phyloP scores from a whole-genome alignment of 2,329 filamentous ascomycete genomes.

The Fusarium sulawesiense region DNA sequence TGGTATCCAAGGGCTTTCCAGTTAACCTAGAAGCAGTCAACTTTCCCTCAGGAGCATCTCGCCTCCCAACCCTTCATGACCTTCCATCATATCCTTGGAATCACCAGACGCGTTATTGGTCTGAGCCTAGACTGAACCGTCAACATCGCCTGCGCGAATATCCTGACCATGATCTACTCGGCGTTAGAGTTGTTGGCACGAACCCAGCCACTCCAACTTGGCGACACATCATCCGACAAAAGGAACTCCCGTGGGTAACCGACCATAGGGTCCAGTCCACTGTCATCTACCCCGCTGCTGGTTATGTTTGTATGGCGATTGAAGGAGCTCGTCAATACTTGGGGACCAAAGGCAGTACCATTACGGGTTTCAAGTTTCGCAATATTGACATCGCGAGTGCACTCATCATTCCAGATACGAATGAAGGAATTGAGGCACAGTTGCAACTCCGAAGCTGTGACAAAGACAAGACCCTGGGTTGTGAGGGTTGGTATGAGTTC shows the following conservation, averaged over 20 bases:
- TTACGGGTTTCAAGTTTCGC: too few species aligned
- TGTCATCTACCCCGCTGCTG: not conserved
- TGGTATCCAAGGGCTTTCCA: not conserved
- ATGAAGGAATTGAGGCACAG: too few species aligned
- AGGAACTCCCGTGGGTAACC: not conserved
- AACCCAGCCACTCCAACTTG: not conserved
- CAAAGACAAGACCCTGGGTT: too few species aligned
- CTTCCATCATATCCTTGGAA: not conserved
- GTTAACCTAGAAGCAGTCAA: not conserved
- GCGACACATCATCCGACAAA: not conserved
- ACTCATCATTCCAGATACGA: too few species aligned
- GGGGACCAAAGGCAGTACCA: too few species aligned
- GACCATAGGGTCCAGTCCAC: not conserved
- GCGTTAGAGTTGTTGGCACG: not conserved
- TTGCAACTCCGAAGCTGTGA: too few species aligned
- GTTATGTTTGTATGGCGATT: not conserved
- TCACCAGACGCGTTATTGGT: not conserved
- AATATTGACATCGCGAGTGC: too few species aligned
- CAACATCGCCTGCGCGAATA: not conserved
- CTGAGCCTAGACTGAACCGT: not conserved
- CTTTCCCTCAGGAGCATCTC: not conserved
- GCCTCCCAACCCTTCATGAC: not conserved
- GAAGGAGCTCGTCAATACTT: not conserved
- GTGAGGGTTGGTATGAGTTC: too few species aligned
- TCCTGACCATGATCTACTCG: not conserved